Conservation (phyloP, 495 filamentous ascomycete species). For the Lasiosphaeria miniovina region DNA sequence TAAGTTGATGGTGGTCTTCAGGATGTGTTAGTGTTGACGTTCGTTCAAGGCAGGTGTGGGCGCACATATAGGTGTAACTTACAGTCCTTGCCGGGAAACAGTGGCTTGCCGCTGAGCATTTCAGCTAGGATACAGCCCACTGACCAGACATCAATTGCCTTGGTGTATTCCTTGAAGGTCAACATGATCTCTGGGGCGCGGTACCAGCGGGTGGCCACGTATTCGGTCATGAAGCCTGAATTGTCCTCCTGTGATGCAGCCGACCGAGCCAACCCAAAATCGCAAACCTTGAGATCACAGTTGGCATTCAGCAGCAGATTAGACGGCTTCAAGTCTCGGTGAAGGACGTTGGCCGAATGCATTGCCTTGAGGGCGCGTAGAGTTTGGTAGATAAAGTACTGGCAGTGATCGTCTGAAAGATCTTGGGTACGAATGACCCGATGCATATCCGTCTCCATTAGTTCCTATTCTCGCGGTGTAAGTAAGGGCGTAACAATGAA, state of each 20-base stretch:
- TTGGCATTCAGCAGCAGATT: conserved; percentile 97
- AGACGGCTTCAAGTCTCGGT: conserved; percentile 95
- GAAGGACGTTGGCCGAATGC: conserved; percentile 98
- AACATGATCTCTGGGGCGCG: conserved; percentile 99
- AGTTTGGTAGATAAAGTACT: conserved; percentile 99
- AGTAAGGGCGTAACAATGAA: not conserved
- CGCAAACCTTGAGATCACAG: conserved; percentile 98
- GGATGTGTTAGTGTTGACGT: not conserved
- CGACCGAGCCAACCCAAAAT: conserved; percentile 93
- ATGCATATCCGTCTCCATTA: conserved; percentile 99
- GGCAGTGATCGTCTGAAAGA: conserved; percentile 97
- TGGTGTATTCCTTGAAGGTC: conserved; percentile 99
- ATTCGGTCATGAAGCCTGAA: conserved; percentile 99
- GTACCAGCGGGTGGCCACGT: conserved; percentile 99
- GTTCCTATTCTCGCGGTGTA: conserved; percentile 57
- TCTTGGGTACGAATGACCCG: conserved; percentile 98
- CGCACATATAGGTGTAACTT: conserved; percentile 30
- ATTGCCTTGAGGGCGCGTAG: conserved; percentile 97
- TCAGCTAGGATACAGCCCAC: conserved; percentile 99
- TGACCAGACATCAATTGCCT: conserved; percentile 99
- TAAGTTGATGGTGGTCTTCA: conserved; percentile 96
- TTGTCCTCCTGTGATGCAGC: conserved; percentile 96
- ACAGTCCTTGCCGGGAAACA: conserved; percentile 99
- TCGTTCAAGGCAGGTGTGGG: too few species aligned
- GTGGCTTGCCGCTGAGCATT: conserved; percentile 97